These are phyloP conservation scores for Lactifluus pinguis DNA, from an alignment of 768 basidiomycete genomes.

Conservation along the genomic window DNA sequence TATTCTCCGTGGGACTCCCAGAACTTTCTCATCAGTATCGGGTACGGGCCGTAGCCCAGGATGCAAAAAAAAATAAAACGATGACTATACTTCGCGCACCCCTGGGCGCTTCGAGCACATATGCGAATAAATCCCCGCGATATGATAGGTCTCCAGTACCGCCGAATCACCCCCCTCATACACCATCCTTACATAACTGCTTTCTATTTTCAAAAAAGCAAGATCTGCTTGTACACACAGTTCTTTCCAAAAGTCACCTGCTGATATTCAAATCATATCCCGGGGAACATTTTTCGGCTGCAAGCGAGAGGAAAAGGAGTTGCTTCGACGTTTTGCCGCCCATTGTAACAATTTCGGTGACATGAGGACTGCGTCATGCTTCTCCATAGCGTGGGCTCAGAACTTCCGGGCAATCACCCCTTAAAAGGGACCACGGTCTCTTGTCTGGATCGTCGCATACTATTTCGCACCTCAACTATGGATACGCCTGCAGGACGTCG, in stretches of 20 bases:
- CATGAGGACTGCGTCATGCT: conserved; percentile 8
- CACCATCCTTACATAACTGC: conserved; percentile 14
- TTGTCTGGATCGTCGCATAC: conserved; percentile 11
- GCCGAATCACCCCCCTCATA: conserved; percentile 7
- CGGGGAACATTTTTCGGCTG: conserved; percentile 11
- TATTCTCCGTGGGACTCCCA: not conserved
- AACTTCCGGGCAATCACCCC: conserved; percentile 13
- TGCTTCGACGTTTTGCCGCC: conserved; percentile 9
- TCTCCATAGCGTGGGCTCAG: conserved; percentile 11
- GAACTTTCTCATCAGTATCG: conserved; percentile 8
- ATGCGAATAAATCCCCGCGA: not conserved
- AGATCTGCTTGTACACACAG: not conserved
- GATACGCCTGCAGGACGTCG: not conserved
- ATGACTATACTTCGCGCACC: not conserved
- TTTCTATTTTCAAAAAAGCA: conserved; percentile 1
- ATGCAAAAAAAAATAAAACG: not conserved
- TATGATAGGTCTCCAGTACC: conserved; percentile 5
- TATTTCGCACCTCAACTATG: conserved; percentile 11
- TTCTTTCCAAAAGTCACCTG: conserved; percentile 2
- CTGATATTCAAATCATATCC: conserved; percentile 4
- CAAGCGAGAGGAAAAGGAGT: conserved; percentile 8
- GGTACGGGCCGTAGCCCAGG: conserved; percentile 1
- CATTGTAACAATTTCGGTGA: conserved; percentile 4
- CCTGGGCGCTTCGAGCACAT: not conserved
- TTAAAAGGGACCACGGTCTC: conserved; percentile 13